Evolutionary conservation across 1,284 basidiomycete species (phyloP).

Genomic region (Farysia itapuensis): DNA sequence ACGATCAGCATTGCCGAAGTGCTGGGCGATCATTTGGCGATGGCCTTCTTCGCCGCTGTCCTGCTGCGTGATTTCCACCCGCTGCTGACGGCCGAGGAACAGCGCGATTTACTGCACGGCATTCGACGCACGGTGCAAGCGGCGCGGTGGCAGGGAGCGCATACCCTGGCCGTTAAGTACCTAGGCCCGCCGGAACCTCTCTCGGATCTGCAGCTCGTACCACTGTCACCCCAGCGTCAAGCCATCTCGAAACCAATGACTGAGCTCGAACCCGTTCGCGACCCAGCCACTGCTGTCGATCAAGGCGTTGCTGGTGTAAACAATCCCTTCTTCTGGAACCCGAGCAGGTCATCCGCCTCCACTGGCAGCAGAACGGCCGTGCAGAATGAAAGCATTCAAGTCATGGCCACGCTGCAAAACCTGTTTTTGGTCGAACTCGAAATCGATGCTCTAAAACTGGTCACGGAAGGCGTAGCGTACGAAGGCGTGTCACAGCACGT

Average conservation of each 20-base stretch:
- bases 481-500: constrained; percentile 63
- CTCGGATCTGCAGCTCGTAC: constrained; percentile 73
- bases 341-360: neutral
- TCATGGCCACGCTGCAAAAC: constrained; percentile 82
- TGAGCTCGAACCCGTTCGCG: constrained; percentile 49
- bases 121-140: constrained; percentile 52
- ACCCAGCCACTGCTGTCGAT: constrained; percentile 1
- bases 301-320: constrained; percentile 18
- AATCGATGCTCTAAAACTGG: constrained; percentile 75
- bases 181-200: constrained; percentile 67
- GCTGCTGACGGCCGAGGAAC: constrained; percentile 44
- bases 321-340: constrained; percentile 44
- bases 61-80: constrained; percentile 36
- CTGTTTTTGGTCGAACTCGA: constrained; percentile 88
- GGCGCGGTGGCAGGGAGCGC: constrained; percentile 40
- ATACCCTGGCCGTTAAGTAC: constrained; percentile 50
- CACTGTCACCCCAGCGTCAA: constrained; percentile 72
- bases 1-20: constrained; percentile 86
- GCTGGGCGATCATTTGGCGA: constrained; percentile 71
- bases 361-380: constrained; percentile 66
- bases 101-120: constrained; percentile 41
- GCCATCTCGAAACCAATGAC: constrained; percentile 66
- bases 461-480: constrained; percentile 78
- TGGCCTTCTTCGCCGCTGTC: constrained; percentile 35
- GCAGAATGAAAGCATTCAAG: constrained; percentile 78